phyloP scores from a whole-genome alignment of 371 early-diverging fungal genomes.

The Syncephalastrum contaminatum region DNA sequence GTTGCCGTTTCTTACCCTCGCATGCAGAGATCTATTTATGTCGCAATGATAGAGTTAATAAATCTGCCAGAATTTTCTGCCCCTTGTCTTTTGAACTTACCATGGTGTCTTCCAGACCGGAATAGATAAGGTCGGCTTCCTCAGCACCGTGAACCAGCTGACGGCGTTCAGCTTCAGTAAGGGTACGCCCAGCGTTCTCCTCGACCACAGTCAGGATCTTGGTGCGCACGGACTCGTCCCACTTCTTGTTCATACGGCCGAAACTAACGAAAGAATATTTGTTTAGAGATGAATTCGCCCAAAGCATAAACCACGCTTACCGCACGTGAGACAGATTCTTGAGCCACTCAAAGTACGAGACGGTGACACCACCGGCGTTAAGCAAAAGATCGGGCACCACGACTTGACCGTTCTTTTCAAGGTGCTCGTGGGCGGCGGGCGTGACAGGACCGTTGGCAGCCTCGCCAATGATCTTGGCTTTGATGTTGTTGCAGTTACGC shows the following conservation, averaged over 20 bases:
- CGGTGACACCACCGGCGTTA: conserved; percentile 90
- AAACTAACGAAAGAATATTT: conserved; percentile 41
- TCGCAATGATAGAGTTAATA: too few species aligned
- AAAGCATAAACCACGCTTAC: too few species aligned
- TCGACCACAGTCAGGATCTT: conserved; percentile 80
- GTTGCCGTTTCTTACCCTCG: conserved; percentile 54
- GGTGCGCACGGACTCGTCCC: conserved; percentile 83
- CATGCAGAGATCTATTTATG: conserved; percentile 35
- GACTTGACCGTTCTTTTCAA: conserved; percentile 65
- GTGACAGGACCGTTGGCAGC: conserved; percentile 90
- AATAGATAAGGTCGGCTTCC: conserved; percentile 89
- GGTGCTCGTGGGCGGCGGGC: conserved; percentile 73
- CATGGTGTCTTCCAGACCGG: conserved; percentile 91
- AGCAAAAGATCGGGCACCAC: conserved; percentile 82
- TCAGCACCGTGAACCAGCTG: conserved; percentile 87
- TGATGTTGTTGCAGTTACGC: conserved; percentile 73
- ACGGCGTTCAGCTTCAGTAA: conserved; percentile 76
- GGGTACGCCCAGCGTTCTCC: conserved; percentile 64
- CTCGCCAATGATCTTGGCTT: conserved; percentile 88
- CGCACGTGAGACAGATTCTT: conserved; percentile 84
- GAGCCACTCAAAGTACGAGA: conserved; percentile 84
- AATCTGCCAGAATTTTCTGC: too few species aligned
- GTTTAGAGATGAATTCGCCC: too few species aligned
- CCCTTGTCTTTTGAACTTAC: conserved; percentile 22
- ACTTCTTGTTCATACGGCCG: conserved; percentile 89